These are phyloP conservation scores for Ananas comosus DNA, from an alignment of 176 grass and related monocot species.

Conservation along the genomic window DNA sequence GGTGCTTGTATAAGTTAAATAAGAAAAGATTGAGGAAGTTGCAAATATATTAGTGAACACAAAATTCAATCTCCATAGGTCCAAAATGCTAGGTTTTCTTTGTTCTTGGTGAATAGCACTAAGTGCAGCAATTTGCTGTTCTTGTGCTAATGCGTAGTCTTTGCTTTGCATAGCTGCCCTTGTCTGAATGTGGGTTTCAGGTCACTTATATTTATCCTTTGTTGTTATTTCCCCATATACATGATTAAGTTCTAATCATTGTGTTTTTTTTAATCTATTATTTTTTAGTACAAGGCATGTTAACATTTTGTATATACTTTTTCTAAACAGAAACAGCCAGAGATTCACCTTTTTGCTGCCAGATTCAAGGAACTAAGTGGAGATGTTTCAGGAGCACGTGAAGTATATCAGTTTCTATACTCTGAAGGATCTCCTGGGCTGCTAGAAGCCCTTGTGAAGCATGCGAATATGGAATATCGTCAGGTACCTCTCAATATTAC, in stretches of 20 bases:
- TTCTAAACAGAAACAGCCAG: constrained; percentile 80
- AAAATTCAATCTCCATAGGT: too few species aligned
- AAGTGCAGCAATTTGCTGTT: too few species aligned
- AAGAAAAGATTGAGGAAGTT: too few species aligned
- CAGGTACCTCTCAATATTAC: constrained; percentile 31
- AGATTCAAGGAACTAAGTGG: constrained; percentile 80
- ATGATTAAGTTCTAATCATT: neutral
- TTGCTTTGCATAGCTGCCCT: neutral
- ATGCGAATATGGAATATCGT: constrained; percentile 90
- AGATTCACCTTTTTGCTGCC: constrained; percentile 87
- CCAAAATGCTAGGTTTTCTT: too few species aligned
- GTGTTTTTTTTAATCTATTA: neutral
- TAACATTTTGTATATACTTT: constrained; percentile 10
- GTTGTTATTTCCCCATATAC: neutral
- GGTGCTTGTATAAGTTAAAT: too few species aligned
- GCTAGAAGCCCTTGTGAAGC: constrained; percentile 84
- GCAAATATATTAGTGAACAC: too few species aligned
- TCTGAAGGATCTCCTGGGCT: constrained; percentile 66
- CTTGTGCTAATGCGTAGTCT: neutral
- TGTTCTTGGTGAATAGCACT: too few species aligned
- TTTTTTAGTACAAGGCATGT: neutral
- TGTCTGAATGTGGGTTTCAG: too few species aligned
- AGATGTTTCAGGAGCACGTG: constrained; percentile 67
- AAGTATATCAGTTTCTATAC: constrained; percentile 76
- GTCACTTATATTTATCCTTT: too few species aligned